Base-by-base conservation (phyloP, 257 asterid genomes). In the Solanum dulcamara region DNA sequence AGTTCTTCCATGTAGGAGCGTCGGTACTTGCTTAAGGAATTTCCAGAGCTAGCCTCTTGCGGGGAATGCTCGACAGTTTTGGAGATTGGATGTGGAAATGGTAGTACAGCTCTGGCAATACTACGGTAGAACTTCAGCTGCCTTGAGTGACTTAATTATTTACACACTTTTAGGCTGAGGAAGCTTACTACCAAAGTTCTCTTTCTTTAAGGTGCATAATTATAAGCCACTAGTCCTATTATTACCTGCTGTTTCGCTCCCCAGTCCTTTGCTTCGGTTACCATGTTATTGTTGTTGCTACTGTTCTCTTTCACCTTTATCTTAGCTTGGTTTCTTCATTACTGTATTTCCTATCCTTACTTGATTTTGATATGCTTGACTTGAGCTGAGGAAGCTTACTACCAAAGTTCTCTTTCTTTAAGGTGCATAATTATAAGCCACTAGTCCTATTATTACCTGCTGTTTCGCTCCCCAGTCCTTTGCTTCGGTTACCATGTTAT, bases 11-110 rank as follows among this genome's bases (percentile, higher is more conserved):
- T 68, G 89, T 87, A 96, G 98, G 98, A 96, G 91, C 90, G 98
- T 81, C 90, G 98, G 68, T 96, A 95, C 88, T 87, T 96, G 87
- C 89, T 94, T 85, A 96, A 93, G 87, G 99, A 94, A 80, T 96
- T 96, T 86, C 98, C 97, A 6, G 97, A 95, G 79, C 87, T 96
- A 85, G 95, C 94, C 81, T 92, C 94, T 55, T 95, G 96, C 84
- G 9, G 84, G 30, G 94, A 90, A 6, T 77, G 88, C 85, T 88
- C 92, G 32, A 92, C 88, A 89, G 92, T 94, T 89, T 92, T 96
- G 97, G 98, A 96, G 89, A 96, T 96, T 48, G 99, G 99, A 50
- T 96, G 99, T 89, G 99, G 99, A 55, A 96, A 92, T 87, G 99
- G 98, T 82, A 94, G 99, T 71, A 93, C 98, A 9, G 97, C 92